Base-by-base conservation (phyloP, 345 rosid genomes). In the Boechera stricta region DNA sequence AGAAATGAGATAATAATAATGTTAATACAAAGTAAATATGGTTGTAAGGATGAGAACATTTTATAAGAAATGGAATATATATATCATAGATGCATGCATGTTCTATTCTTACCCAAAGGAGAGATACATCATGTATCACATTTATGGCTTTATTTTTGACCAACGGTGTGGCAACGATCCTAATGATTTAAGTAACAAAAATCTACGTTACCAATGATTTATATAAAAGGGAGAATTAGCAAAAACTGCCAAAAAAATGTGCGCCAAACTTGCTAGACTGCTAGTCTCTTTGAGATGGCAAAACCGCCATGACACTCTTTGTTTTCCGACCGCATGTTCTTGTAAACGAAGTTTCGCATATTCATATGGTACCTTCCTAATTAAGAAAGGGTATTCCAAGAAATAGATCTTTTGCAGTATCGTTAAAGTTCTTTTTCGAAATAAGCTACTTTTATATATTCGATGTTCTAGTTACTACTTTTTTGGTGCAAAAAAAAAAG, bases 41-140 rank as follows among this genome's bases (percentile, higher is more conserved):
- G 13, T 6, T 67, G 56, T 33, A 57, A 31, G 44, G 49, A 39
- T 35, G 52, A 10, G 5, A 5, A 47, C 15, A 65, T 31, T 1
- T 65, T 47, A 26, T 41, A 16, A 62, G 16, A 62, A 39, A 48
- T 5, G 39, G 52, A 28, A 72, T 63, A 21, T 21, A 21, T 21
- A 16, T 18, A 63, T 29, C 24, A 39, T 6, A 49, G 32, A 31
- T 61, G 36, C 67, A 71, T 59, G 75, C 59, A 59, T 45, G 28
- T 12, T 45, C 56, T 3, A 18, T 59, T 38, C n/a, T 38, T 38
- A 68, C n/a, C 48, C 24, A 45, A 42, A 60, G 36, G 38, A 60
- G 16, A 71, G 56, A 51, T 39, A 38, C 66, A 72, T 72, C 5
- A 35, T 71, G 67, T 26, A 58, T 29, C 35, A 56, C 10, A 4